phyloP scores from a whole-genome alignment of 1,284 basidiomycete species.

The Trichosporon sp. region DNA sequence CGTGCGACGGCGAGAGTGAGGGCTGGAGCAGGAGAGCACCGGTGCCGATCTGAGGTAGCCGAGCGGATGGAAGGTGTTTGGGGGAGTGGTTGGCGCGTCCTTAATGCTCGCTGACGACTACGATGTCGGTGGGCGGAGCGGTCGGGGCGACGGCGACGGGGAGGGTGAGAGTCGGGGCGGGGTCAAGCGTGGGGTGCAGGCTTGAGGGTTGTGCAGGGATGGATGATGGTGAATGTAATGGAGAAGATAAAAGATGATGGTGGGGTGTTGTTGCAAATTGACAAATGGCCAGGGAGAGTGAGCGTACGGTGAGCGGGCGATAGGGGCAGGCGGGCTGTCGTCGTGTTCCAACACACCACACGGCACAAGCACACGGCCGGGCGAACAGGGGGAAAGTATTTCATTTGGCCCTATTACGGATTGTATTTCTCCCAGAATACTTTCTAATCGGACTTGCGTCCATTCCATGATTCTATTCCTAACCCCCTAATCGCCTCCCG shows the following conservation, averaged over 20 bases:
- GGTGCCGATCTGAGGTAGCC: constrained; percentile 10
- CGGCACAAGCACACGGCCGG: constrained; percentile 7
- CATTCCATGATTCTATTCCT: not conserved
- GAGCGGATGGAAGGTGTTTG: not conserved
- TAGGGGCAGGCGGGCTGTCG: not conserved
- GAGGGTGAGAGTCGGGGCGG: not conserved
- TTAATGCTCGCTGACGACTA: not conserved
- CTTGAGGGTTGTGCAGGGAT: not conserved
- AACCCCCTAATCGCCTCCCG: not conserved
- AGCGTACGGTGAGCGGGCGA: constrained; percentile 3
- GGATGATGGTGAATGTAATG: constrained; percentile 20
- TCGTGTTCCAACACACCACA: constrained; percentile 17
- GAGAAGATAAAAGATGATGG: constrained; percentile 24
- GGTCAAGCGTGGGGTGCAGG: not conserved
- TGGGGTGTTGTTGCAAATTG: constrained; percentile 23
- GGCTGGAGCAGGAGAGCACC: not conserved
- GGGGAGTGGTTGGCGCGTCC: constrained; percentile 8
- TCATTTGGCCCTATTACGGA: constrained; percentile 1
- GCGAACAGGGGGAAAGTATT: not conserved
- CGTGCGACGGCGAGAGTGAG: constrained; percentile 2
- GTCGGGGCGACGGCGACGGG: not conserved
- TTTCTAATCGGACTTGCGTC: not conserved
- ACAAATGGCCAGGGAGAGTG: constrained; percentile 20
- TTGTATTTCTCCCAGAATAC: not conserved
- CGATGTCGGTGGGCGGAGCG: not conserved